Percentiles rank a stretch among this genome's conserved stretches.
These are phyloP conservation scores for Cydonia oblonga DNA, from an alignment of 331 rosid species.

Conservation along the genomic window DNA sequence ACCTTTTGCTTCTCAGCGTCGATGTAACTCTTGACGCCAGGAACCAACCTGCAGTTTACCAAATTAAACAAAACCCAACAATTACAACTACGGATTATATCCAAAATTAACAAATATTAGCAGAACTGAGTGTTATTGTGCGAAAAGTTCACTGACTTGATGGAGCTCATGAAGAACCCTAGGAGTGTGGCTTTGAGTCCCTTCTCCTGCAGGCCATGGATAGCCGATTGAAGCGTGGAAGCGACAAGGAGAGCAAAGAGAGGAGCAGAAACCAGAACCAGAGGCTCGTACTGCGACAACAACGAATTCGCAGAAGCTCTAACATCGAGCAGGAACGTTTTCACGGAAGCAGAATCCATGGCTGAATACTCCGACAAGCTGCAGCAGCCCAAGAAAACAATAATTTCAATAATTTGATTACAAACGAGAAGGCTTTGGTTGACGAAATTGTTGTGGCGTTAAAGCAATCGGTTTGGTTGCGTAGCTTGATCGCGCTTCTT, in stretches of 20 bases:
- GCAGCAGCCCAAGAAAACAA: not conserved
- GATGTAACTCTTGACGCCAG: conserved; percentile 39
- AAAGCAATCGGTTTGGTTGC: not conserved
- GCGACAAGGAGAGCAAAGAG: conserved; percentile 24
- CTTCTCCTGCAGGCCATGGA: conserved; percentile 17
- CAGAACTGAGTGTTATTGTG: not conserved
- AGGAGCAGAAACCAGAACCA: conserved; percentile 36
- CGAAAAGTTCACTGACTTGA: conserved; percentile 19
- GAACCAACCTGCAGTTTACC: conserved; percentile 26
- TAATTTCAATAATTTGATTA: not conserved
- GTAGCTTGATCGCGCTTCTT: not conserved
- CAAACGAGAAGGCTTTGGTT: not conserved
- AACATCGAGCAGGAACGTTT: not conserved
- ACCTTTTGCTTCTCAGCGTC: conserved; percentile 53
- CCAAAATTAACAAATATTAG: not conserved
- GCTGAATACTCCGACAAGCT: not conserved
- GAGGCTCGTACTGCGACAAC: conserved; percentile 36
- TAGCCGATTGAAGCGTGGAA: conserved; percentile 20
- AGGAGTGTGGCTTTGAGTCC: conserved; percentile 32
- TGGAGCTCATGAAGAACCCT: conserved; percentile 22
- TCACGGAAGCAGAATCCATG: conserved; percentile 20
- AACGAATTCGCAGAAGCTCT: conserved; percentile 25
- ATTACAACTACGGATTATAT: not conserved
- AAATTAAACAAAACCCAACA: not conserved
- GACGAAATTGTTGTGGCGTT: not conserved